Percentiles rank a stretch among this genome's conserved stretches.
Evolutionary conservation across 2,329 filamentous ascomycete species (phyloP).

Genomic region (Cladophialophora exuberans): DNA sequence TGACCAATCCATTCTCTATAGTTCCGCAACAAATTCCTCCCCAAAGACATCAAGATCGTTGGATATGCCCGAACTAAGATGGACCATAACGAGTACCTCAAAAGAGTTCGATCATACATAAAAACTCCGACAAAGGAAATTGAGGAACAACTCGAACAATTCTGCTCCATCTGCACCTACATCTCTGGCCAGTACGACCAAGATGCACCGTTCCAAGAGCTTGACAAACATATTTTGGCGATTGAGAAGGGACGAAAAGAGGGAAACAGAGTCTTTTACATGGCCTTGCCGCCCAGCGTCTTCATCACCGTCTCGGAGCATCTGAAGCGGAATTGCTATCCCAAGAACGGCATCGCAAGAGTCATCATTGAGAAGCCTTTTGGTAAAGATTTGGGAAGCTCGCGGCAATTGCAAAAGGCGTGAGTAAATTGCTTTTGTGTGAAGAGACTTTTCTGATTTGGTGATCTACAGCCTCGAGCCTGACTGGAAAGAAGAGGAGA

Average conservation of each 20-base stretch:
- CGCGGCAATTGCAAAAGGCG: slow-evolving; percentile 90
- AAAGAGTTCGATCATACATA: slow-evolving; percentile 95
- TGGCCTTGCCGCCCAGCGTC: slow-evolving; percentile 95
- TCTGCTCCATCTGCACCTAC: slow-evolving; percentile 86
- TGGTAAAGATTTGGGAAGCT: slow-evolving; percentile 93
- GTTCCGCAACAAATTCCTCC: slow-evolving; percentile 99
- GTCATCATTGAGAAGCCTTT: slow-evolving; percentile 99
- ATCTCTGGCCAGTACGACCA: slow-evolving; percentile 97
- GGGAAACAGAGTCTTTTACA: slow-evolving; percentile 96
- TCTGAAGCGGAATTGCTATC: slow-evolving; percentile 96
- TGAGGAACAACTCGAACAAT: slow-evolving; percentile 91
- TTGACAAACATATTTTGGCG: slow-evolving; percentile 83
- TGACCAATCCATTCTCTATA: slow-evolving; percentile 43
- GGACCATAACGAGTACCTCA: slow-evolving; percentile 94
- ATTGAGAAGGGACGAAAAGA: slow-evolving; percentile 81
- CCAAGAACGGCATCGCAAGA: slow-evolving; percentile 82
- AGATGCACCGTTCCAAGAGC: slow-evolving; percentile 86
- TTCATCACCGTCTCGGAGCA: slow-evolving; percentile 98
- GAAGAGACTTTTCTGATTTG: background rate
- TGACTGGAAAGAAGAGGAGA: slow-evolving; percentile 98
- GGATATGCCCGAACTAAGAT: slow-evolving; percentile 99
- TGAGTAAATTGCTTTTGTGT: slow-evolving; percentile 8
- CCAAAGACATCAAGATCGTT: slow-evolving; percentile 91
- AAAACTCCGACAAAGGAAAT: slow-evolving; percentile 98
- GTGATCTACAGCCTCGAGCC: slow-evolving; percentile 65